Evolutionary conservation across 345 rosid genomes (phyloP).

Genomic region (Abelmoschus esculentus): DNA sequence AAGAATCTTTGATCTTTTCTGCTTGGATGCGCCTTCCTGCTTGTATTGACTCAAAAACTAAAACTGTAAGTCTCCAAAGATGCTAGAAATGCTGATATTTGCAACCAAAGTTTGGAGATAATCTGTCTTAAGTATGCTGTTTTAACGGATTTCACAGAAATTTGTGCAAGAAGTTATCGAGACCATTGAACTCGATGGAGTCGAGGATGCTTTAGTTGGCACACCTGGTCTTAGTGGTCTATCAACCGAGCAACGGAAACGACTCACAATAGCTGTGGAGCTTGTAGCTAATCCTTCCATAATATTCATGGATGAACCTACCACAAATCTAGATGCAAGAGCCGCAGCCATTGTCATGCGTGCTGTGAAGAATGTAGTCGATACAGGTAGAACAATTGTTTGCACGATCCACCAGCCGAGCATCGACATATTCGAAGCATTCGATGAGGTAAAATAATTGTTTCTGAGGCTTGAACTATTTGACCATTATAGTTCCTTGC

Average conservation of each 20-base stretch:
- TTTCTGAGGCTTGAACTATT: not conserved
- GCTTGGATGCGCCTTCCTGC: constrained; percentile 57
- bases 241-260: constrained; percentile 46
- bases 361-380: constrained; percentile 38
- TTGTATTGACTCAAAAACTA: constrained; percentile 41
- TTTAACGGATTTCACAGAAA: constrained; percentile 15
- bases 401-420: constrained; percentile 55
- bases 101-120: not conserved
- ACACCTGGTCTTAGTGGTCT: constrained; percentile 31
- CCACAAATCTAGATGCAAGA: constrained; percentile 44
- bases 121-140: not conserved
- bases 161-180: constrained; percentile 39
- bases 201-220: constrained; percentile 37
- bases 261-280: constrained; percentile 46
- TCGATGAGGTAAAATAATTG: constrained; percentile 33
- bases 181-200: constrained; percentile 34
- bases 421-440: constrained; percentile 38
- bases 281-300: constrained; percentile 48
- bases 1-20: constrained; percentile 40
- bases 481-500: not conserved
- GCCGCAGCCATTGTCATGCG: constrained; percentile 52
- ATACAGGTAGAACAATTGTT: constrained; percentile 46
- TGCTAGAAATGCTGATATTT: not conserved
- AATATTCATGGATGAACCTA: constrained; percentile 49
- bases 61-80: constrained; percentile 18